These are phyloP conservation scores for Infundibulicybe gibba DNA, from an alignment of 768 basidiomycete species.

Conservation along the genomic window DNA sequence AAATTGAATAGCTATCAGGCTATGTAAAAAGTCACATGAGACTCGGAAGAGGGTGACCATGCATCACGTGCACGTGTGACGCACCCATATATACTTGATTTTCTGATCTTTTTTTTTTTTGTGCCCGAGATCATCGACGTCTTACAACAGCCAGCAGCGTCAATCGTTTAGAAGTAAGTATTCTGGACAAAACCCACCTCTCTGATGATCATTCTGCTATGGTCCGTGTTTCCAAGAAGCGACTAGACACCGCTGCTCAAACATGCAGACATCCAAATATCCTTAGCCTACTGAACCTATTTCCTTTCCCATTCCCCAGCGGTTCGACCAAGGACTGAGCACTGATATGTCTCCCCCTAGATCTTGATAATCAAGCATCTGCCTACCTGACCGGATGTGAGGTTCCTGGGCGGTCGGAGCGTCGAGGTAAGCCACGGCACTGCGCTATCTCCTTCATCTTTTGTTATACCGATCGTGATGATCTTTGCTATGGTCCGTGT, in stretches of 20 bases:
- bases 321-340: neutral
- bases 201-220: slow-evolving; percentile 75
- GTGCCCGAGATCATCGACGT: neutral
- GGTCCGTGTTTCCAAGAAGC: slow-evolving; percentile 98
- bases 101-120: neutral
- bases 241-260: slow-evolving; percentile 86
- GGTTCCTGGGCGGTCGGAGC: slow-evolving; percentile 1
- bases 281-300: neutral
- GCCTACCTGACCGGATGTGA: slow-evolving; percentile 1
- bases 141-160: slow-evolving; percentile 1
- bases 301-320: neutral
- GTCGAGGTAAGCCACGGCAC: slow-evolving; percentile 13
- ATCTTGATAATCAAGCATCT: neutral
- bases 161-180: slow-evolving; percentile 4
- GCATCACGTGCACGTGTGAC: no score
- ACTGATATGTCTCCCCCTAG: neutral
- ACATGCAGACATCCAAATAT: slow-evolving; percentile 58
- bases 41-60: no score
- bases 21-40: no score
- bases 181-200: slow-evolving; percentile 2
- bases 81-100: slow-evolving; percentile 6
- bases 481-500: slow-evolving; percentile 84
- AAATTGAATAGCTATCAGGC: no score
- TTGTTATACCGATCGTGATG: slow-evolving; percentile 44
- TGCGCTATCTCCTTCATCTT: no score